Evolutionary conservation across 495 filamentous ascomycete species (phyloP).

Genomic region (Opeltia flavorubescens): DNA sequence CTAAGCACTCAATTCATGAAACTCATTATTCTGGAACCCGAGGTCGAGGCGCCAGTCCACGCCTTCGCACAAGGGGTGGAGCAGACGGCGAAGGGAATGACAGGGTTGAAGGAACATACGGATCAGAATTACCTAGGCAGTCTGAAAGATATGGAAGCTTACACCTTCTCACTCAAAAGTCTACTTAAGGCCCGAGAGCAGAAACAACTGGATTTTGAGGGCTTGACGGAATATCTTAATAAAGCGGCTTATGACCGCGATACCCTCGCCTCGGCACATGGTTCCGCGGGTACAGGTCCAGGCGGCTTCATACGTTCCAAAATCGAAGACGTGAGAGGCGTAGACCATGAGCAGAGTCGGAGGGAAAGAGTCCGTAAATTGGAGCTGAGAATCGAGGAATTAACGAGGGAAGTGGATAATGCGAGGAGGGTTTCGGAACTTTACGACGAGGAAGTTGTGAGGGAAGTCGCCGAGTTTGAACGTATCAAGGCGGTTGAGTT

Average conservation of each 20-base stretch:
- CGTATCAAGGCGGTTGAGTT: slow-evolving; percentile 91
- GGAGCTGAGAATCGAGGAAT: slow-evolving; percentile 78
- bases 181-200: slow-evolving; percentile 89
- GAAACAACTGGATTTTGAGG: slow-evolving; percentile 96
- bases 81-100: slow-evolving; percentile 61
- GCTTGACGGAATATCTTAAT: slow-evolving; percentile 84
- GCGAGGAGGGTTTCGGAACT: slow-evolving; percentile 69
- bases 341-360: slow-evolving; percentile 86
- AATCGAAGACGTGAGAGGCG: slow-evolving; percentile 91
- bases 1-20: slow-evolving; percentile 89
- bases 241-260: slow-evolving; percentile 84
- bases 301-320: slow-evolving; percentile 88
- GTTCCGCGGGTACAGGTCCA: slow-evolving; percentile 46
- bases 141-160: slow-evolving; percentile 85
- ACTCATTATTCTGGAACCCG: slow-evolving; percentile 77
- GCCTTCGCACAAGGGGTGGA: slow-evolving; percentile 78
- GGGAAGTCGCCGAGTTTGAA: slow-evolving; percentile 87
- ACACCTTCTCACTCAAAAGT: slow-evolving; percentile 67
- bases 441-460: slow-evolving; percentile 89
- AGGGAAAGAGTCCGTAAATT: slow-evolving; percentile 77
- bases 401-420: slow-evolving; percentile 75
- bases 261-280: slow-evolving; percentile 54
- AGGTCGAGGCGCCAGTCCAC: slow-evolving; percentile 64
- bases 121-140: slow-evolving; percentile 91
- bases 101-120: slow-evolving; percentile 71